These are phyloP conservation scores for Panicum hallii DNA, from an alignment of 202 grass and related monocot genomes.

Conservation along the genomic window DNA sequence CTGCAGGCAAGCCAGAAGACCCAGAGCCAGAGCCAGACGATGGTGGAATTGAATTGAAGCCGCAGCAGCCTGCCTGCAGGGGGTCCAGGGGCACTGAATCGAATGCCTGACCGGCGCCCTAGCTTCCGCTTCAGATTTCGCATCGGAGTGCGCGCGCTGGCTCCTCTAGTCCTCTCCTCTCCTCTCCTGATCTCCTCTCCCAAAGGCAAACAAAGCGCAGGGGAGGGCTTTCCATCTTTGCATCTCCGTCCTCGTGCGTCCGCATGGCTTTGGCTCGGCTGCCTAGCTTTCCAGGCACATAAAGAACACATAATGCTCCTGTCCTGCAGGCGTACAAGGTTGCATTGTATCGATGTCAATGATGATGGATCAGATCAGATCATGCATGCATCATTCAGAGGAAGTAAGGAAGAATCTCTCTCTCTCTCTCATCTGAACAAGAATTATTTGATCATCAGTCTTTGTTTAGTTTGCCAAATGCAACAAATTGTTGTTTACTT, in stretches of 20 bases:
- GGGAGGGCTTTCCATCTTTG: not conserved
- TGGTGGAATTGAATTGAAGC: constrained; percentile 5
- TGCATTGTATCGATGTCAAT: not conserved
- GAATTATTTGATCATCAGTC: not conserved
- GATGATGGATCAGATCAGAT: not conserved
- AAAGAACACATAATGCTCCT: not conserved
- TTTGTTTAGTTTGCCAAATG: constrained; percentile 7
- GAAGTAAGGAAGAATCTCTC: not conserved
- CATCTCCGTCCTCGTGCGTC: not conserved
- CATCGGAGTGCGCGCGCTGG: constrained; percentile 10
- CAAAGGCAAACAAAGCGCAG: not conserved
- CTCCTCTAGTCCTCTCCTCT: not conserved
- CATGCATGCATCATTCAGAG: not conserved
- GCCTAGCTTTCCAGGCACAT: constrained; percentile 8
- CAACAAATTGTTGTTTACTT: not conserved
- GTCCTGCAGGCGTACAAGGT: not conserved
- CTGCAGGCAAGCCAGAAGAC: constrained; percentile 25
- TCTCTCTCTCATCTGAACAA: not conserved
- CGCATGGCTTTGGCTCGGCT: not conserved
- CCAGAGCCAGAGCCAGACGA: not conserved
- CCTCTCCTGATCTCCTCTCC: not conserved
- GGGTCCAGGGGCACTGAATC: constrained; percentile 20
- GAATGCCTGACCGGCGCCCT: constrained; percentile 18
- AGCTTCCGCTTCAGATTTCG: not conserved
- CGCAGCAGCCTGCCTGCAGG: not conserved